Conservation (phyloP, 768 basidiomycete genomes). For the Boletus rubropictus region DNA sequence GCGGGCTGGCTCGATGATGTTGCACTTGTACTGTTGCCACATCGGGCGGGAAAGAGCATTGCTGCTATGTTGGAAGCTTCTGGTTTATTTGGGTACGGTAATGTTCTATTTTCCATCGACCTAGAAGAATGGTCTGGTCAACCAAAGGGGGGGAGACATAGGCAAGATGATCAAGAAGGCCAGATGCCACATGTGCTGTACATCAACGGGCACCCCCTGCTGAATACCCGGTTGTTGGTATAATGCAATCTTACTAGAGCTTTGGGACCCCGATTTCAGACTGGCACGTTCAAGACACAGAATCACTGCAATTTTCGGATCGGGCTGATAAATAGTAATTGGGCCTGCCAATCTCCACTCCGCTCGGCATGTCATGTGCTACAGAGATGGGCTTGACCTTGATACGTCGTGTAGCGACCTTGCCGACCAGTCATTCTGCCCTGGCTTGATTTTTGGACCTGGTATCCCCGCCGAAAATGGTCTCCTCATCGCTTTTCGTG, state of each 20-base stretch:
- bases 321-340: too few relatives aligned
- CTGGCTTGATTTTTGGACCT: too few relatives aligned
- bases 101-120: conserved; percentile 49
- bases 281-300: too few relatives aligned
- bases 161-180: conserved; percentile 23
- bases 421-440: too few relatives aligned
- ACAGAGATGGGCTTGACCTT: too few relatives aligned
- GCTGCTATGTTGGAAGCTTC: conserved; percentile 50
- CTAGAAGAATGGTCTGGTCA: conserved; percentile 29
- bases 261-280: background rate
- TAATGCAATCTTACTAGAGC: conserved; percentile 27
- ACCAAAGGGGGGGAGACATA: conserved; percentile 9
- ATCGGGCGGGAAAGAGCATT: conserved; percentile 47
- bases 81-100: conserved; percentile 41
- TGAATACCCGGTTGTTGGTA: conserved; percentile 68
- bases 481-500: too few relatives aligned
- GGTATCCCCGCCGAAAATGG: too few relatives aligned
- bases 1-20: conserved; percentile 55
- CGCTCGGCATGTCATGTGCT: too few relatives aligned
- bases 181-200: conserved; percentile 53
- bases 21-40: conserved; percentile 54
- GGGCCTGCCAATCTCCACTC: too few relatives aligned
- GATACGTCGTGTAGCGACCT: too few relatives aligned
- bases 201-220: conserved; percentile 69
- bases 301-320: too few relatives aligned